Conservation (phyloP, 768 basidiomycete genomes). For the Leucosporidium creatinivorum region DNA sequence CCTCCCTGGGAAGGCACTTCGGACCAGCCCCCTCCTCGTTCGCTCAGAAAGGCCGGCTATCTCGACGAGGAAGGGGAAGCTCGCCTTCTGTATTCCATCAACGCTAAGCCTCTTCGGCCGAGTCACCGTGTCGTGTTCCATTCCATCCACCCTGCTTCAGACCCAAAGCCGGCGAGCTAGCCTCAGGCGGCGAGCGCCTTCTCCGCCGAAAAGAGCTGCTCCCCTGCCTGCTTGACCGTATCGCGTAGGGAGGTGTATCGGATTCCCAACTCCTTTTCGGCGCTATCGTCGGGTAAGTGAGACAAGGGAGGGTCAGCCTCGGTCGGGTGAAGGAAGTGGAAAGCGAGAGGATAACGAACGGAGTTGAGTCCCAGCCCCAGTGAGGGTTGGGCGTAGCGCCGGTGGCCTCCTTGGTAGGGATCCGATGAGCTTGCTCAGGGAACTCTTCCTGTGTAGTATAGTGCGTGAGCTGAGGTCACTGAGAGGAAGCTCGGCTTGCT, state of each 20-base stretch:
- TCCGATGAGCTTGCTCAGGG: constrained; percentile 3
- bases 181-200: not conserved
- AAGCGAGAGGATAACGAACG: not conserved
- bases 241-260: not conserved
- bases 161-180: not conserved
- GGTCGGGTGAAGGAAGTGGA: too few relatives aligned
- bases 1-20: too few relatives aligned
- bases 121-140: not conserved
- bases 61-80: too few relatives aligned
- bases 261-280: constrained; percentile 2
- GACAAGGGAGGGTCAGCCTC: too few relatives aligned
- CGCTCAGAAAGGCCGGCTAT: too few relatives aligned
- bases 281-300: not conserved
- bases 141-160: too few relatives aligned
- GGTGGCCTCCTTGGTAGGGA: not conserved
- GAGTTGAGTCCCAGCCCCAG: constrained; percentile 8
- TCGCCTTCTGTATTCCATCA: too few relatives aligned
- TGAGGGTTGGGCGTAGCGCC: not conserved
- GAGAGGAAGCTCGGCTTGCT: too few relatives aligned
- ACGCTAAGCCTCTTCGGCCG: not conserved
- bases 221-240: not conserved
- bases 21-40: too few relatives aligned
- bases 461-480: too few relatives aligned
- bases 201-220: constrained; percentile 5
- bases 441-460: not conserved